Conservation (phyloP, 345 rosid genomes). For the Passiflora organensis region DNA sequence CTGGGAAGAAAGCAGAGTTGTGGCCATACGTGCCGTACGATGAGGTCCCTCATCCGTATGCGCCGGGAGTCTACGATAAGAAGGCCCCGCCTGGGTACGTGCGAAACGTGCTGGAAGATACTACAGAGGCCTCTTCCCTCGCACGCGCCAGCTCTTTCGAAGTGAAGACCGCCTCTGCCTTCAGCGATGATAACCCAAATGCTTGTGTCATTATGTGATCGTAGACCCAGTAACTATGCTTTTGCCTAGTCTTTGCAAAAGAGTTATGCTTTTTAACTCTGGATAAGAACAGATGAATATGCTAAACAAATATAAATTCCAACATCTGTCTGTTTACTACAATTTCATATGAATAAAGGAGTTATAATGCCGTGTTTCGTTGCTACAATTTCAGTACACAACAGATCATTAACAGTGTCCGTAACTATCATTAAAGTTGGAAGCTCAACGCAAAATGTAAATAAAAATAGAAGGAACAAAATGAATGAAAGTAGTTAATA, state of each 20-base stretch:
- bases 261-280: too few relatives aligned
- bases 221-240: too few relatives aligned
- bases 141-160: conserved; percentile 23
- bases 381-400: too few relatives aligned
- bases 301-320: too few relatives aligned
- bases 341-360: too few relatives aligned
- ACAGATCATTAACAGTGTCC: too few relatives aligned
- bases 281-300: too few relatives aligned
- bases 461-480: neutral
- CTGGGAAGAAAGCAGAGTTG: conserved; percentile 29
- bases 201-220: conserved; percentile 25
- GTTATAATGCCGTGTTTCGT: too few relatives aligned
- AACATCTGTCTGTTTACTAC: too few relatives aligned
- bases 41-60: conserved; percentile 21
- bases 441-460: too few relatives aligned
- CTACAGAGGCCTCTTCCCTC: conserved; percentile 11
- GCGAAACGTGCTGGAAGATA: conserved; percentile 19
- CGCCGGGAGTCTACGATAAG: conserved; percentile 22
- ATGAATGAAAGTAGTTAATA: neutral
- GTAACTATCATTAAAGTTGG: too few relatives aligned
- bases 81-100: conserved; percentile 29
- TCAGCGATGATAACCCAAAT: conserved; percentile 31
- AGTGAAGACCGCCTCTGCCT: conserved; percentile 18
- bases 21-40: conserved; percentile 29
- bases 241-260: too few relatives aligned